Evolutionary conservation across 202 grass and related monocot species (phyloP).

Genomic region (Schoenoplectus triqueter): DNA sequence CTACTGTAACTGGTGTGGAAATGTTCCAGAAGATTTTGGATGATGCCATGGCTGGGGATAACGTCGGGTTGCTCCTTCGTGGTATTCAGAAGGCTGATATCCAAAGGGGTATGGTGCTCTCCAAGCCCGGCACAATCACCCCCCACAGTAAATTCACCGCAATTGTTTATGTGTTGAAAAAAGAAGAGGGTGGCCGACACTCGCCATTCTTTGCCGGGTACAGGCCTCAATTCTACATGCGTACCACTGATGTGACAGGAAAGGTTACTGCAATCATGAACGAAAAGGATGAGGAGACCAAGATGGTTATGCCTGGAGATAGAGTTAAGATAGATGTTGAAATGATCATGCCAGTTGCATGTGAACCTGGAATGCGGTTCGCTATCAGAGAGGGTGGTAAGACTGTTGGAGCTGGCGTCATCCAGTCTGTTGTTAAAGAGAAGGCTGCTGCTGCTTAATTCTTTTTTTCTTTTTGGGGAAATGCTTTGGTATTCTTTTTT

Average conservation of each 20-base stretch:
- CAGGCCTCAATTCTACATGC: slow-evolving; percentile 93
- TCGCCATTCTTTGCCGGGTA: slow-evolving; percentile 84
- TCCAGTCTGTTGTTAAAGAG: slow-evolving; percentile 65
- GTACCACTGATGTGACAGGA: slow-evolving; percentile 87
- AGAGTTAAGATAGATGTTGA: slow-evolving; percentile 89
- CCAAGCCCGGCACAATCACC: slow-evolving; percentile 73
- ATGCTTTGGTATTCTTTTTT: slow-evolving; percentile 18
- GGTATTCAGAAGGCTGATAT: slow-evolving; percentile 86
- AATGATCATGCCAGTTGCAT: slow-evolving; percentile 77
- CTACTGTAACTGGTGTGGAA: slow-evolving; percentile 86
- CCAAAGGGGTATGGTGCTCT: slow-evolving; percentile 84
- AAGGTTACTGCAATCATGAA: slow-evolving; percentile 83
- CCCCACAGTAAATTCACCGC: slow-evolving; percentile 84
- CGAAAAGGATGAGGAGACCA: slow-evolving; percentile 96
- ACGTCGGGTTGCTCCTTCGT: slow-evolving; percentile 76
- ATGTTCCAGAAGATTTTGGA: slow-evolving; percentile 98
- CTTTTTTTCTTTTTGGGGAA: slow-evolving; percentile 8
- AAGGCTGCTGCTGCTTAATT: slow-evolving; percentile 20
- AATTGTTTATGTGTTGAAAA: slow-evolving; percentile 92
- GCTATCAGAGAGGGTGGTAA: slow-evolving; percentile 96
- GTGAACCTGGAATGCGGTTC: slow-evolving; percentile 84
- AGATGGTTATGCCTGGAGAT: slow-evolving; percentile 97
- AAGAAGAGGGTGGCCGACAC: slow-evolving; percentile 93
- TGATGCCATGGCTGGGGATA: slow-evolving; percentile 91
- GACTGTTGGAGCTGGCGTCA: slow-evolving; percentile 86